Base-by-base conservation (phyloP, 1,139 yeast species). In the Kurtzmaniella quercitrusa region DNA sequence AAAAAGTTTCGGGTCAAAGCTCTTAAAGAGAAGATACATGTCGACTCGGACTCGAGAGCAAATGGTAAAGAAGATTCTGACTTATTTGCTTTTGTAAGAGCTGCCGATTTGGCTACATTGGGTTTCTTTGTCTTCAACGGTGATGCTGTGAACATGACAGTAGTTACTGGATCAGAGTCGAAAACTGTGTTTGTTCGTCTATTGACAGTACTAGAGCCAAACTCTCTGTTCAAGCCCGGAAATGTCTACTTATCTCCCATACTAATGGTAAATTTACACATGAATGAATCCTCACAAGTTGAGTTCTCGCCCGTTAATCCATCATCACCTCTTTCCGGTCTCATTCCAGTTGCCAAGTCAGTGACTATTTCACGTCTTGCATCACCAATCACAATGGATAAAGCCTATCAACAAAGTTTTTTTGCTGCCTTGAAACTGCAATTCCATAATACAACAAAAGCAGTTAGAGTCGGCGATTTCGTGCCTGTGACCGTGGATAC, bases 401-500 rank as follows among this genome's bases (percentile, higher is more conserved):
- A 80, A 44, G 67, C 81, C 0, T 74, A 72, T 52, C 94, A 89
- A 58, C 77, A 75, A 47, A 71, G 82, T 41, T 81, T 88, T 54
- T 68, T 85, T 43, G 65, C 81, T 5, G 81, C 84, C 42, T 65
- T 88, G 49, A 77, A 86, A 55, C 57, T 76, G 0, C 74, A 78
- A 45, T 86, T 93, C 56, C 84, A 84, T 48, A 56, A 65, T 1
- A 68, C 69, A 33, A 64, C 71, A 38, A 76, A 95, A 45, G 68
- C 87, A 7, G 80, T 89, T 1, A 68, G 68, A 28, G 59, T 68
- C 16, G 82, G 80, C 22, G 96, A 88, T 55, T 58, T 82, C 36
- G 75, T 93, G 40, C 93, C 96, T 0, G 80, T 93, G 2, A 78
- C 87, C 0, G 74, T 93, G 36, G 96, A 91, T 57, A 74, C 94